Evolutionary conservation across 2,329 filamentous ascomycete species (phyloP).

Genomic region (Hirsutella minnesotensis): DNA sequence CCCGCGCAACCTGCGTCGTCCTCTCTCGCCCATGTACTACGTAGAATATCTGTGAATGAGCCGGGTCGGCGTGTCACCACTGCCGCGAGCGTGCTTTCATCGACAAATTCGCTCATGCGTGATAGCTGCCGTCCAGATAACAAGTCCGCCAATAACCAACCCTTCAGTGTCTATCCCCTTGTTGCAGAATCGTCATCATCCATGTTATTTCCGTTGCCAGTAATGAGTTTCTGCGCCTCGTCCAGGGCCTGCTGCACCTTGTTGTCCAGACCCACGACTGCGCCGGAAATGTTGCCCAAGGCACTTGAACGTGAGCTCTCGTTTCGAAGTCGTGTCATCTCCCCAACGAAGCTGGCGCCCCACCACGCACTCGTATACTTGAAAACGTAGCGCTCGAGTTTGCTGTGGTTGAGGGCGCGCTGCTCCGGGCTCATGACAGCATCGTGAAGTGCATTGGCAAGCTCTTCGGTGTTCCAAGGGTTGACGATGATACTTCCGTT

Average conservation of each 20-base stretch:
- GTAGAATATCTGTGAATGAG: no score
- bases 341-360: slow-evolving; percentile 84
- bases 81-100: not conserved
- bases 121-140: no score
- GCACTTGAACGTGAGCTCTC: slow-evolving; percentile 27
- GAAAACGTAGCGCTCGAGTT: slow-evolving; percentile 88
- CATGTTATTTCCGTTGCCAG: slow-evolving; percentile 5
- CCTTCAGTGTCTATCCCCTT: no score
- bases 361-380: slow-evolving; percentile 98
- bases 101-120: slow-evolving; percentile 3
- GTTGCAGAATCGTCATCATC: slow-evolving; percentile 3
- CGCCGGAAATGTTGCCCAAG: slow-evolving; percentile 27
- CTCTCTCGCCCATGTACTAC: no score
- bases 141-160: no score
- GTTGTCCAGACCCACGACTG: slow-evolving; percentile 20
- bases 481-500: slow-evolving; percentile 93
- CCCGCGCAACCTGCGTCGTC: no score
- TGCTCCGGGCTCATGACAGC: slow-evolving; percentile 94
- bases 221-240: slow-evolving; percentile 3
- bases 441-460: slow-evolving; percentile 86
- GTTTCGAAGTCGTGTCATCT: slow-evolving; percentile 49
- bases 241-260: slow-evolving; percentile 10
- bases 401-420: slow-evolving; percentile 75
- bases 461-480: slow-evolving; percentile 95
- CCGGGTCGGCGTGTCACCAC: no score